Percentiles rank a stretch among this genome's conserved stretches.
Evolutionary conservation across 164 flowering plant species (phyloP).

Genomic region (Umbellularia californica): DNA sequence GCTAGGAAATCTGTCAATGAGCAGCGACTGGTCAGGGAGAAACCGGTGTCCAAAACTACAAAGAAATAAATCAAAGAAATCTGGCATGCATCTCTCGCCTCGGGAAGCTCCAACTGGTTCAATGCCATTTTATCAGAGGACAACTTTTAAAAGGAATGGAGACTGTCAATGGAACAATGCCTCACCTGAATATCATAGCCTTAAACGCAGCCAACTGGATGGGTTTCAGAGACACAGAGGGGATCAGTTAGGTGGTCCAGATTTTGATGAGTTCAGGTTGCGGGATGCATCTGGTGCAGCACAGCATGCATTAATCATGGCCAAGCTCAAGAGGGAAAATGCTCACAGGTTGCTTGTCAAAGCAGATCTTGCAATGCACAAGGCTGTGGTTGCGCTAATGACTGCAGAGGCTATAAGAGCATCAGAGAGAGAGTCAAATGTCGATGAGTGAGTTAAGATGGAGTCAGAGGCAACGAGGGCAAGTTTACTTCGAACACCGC

Average conservation of each 20-base stretch:
- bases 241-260: constrained; percentile 47
- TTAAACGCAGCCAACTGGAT: constrained; percentile 33
- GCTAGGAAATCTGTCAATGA: constrained; percentile 35
- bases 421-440: constrained; percentile 32
- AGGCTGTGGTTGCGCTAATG: constrained; percentile 84
- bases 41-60: constrained; percentile 37
- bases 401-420: constrained; percentile 78
- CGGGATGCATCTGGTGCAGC: constrained; percentile 89
- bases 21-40: constrained; percentile 46
- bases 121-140: constrained; percentile 28
- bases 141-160: constrained; percentile 42
- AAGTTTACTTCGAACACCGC: not conserved
- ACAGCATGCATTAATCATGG: constrained; percentile 62
- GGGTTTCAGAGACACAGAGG: constrained; percentile 27
- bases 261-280: constrained; percentile 71
- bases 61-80: constrained; percentile 52
- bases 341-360: constrained; percentile 68
- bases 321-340: constrained; percentile 74
- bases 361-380: constrained; percentile 87
- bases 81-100: constrained; percentile 23
- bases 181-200: constrained; percentile 39
- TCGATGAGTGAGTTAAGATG: constrained; percentile 23
- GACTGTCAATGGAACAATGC: constrained; percentile 37
- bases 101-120: constrained; percentile 26
- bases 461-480: not conserved